Conservation (phyloP, 108 stramenopile genomes). For the Discostella pseudostelligera region DNA sequence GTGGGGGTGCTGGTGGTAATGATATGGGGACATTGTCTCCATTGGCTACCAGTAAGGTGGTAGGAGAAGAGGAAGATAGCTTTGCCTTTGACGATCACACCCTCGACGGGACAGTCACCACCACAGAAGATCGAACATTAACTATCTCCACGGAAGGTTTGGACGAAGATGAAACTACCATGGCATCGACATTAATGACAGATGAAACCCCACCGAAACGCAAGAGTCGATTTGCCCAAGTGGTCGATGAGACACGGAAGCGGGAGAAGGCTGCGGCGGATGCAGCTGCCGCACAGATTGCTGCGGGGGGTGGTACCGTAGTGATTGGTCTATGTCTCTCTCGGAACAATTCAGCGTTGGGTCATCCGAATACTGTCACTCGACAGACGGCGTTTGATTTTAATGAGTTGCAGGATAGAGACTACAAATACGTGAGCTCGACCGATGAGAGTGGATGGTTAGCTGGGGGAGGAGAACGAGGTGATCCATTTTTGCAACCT, state of each 20-base stretch:
- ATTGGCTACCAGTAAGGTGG: slow-evolving; percentile 1
- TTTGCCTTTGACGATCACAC: slow-evolving; percentile 9
- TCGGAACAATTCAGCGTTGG: slow-evolving; percentile 55
- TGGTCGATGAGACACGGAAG: slow-evolving; percentile 8
- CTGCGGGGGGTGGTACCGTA: slow-evolving; percentile 32
- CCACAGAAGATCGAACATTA: background rate
- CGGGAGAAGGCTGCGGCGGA: slow-evolving; percentile 8
- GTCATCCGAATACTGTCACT: slow-evolving; percentile 85
- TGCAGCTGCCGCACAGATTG: slow-evolving; percentile 8
- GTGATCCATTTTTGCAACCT: slow-evolving; percentile 29
- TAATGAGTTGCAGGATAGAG: slow-evolving; percentile 88
- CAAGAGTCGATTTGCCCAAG: slow-evolving; percentile 22
- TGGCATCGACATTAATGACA: slow-evolving; percentile 9
- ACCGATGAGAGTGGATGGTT: slow-evolving; percentile 81
- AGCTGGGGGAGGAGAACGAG: slow-evolving; percentile 84
- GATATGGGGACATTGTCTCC: background rate
- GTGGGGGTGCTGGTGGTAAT: too few relatives aligned
- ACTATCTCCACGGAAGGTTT: background rate
- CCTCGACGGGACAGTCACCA: slow-evolving; percentile 3
- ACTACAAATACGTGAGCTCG: slow-evolving; percentile 86
- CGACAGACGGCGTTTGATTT: slow-evolving; percentile 89
- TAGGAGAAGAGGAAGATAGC: too few relatives aligned
- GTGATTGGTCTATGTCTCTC: slow-evolving; percentile 80
- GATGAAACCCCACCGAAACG: slow-evolving; percentile 16
- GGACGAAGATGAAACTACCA: slow-evolving; percentile 10